A percentile compares a stretch with the other conserved stretches of the same genome.
phyloP scores from a whole-genome alignment of 2,329 filamentous ascomycete species.

The Colletotrichum tropicicola region DNA sequence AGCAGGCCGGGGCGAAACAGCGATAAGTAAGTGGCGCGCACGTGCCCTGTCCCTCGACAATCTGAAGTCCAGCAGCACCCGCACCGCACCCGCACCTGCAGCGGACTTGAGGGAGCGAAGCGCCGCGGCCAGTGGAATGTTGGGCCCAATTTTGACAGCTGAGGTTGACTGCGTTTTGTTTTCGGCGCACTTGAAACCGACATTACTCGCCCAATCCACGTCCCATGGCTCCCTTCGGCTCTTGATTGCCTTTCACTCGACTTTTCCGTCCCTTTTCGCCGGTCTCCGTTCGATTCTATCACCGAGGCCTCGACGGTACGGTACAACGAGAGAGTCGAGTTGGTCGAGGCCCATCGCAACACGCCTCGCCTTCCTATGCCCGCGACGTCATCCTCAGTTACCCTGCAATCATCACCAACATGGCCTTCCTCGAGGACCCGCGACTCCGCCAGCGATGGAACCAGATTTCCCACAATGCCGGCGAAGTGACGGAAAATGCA shows the following conservation, averaged over 20 bases:
- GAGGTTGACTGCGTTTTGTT: conserved; percentile 22
- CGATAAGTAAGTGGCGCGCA: not conserved
- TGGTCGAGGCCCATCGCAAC: conserved; percentile 21
- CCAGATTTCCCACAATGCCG: conserved; percentile 89
- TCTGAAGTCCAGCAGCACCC: conserved; percentile 4
- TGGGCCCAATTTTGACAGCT: conserved; percentile 29
- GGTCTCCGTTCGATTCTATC: not conserved
- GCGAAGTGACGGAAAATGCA: conserved; percentile 90
- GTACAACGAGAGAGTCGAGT: not conserved
- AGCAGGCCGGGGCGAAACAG: not conserved
- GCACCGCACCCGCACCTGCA: conserved; percentile 17
- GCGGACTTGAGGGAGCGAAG: not conserved
- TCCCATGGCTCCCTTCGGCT: conserved; percentile 17
- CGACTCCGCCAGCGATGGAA: conserved; percentile 94
- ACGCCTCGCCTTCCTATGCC: conserved; percentile 1
- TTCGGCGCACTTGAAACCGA: conserved; percentile 29
- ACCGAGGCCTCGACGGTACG: conserved; percentile 17
- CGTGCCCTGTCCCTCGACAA: conserved; percentile 7
- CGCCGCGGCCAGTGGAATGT: conserved; percentile 18
- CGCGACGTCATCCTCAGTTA: conserved; percentile 19
- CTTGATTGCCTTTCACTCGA: conserved; percentile 1
- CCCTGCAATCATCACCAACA: conserved; percentile 40
- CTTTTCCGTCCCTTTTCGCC: not conserved
- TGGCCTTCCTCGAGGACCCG: conserved; percentile 79
- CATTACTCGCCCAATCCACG: conserved; percentile 17